A percentile compares a stretch with the other conserved stretches of the same genome.
phyloP scores from a whole-genome alignment of 2,329 filamentous ascomycete species.

The Phyllosticta citribraziliensis region DNA sequence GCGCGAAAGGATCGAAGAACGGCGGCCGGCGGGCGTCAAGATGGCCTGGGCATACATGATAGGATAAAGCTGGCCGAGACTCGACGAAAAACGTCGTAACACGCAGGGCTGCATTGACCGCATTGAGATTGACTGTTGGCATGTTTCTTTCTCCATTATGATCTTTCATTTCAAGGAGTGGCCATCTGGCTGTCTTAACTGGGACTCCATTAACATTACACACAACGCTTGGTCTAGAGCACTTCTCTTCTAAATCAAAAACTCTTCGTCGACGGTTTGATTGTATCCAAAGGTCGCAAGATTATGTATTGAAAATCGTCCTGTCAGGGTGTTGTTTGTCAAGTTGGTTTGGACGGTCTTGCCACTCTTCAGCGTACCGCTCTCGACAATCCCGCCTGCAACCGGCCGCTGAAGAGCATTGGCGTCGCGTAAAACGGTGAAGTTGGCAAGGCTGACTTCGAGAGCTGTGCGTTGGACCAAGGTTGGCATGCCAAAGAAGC shows the following conservation, averaged over 20 bases:
- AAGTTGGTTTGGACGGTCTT: conserved; percentile 24
- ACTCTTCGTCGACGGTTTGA: neutral
- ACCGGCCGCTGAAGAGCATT: conserved; percentile 48
- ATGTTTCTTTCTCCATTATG: neutral
- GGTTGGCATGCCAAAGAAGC: conserved; percentile 55
- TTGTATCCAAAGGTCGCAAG: conserved; percentile 6
- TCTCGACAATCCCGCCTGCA: conserved; percentile 42
- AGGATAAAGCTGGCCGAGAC: neutral
- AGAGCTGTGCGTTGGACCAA: conserved; percentile 50
- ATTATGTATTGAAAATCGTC: conserved; percentile 16
- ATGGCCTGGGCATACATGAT: no score
- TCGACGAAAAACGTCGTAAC: neutral
- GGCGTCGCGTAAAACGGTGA: conserved; percentile 53
- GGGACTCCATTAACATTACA: neutral
- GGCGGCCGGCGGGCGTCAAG: no score
- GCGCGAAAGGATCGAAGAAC: no score
- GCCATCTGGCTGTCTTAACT: neutral
- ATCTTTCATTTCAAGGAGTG: neutral
- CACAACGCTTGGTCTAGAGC: neutral
- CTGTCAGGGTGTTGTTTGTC: conserved; percentile 25
- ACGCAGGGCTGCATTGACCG: no score
- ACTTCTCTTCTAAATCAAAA: neutral
- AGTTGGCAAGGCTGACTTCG: conserved; percentile 60
- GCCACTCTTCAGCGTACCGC: conserved; percentile 46
- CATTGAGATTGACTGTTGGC: no score